Conservation (phyloP, 169 alveolate species). For the Cystoisospora suis region DNA sequence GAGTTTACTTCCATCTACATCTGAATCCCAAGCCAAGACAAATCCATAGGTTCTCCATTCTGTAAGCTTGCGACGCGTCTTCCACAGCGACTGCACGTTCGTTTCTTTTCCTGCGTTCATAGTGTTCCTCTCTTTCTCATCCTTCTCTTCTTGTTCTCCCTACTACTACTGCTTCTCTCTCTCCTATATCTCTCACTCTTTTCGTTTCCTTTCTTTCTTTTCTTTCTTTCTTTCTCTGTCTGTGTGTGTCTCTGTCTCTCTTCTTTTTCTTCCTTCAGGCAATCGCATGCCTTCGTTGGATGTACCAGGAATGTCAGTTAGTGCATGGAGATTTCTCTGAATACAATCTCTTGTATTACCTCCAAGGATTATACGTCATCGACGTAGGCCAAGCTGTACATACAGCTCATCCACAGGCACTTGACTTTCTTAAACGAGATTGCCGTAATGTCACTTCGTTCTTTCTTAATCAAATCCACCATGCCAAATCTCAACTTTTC, state of each 20-base stretch:
- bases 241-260: background rate
- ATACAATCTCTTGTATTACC: conserved; percentile 91
- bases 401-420: conserved; percentile 97
- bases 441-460: conserved; percentile 93
- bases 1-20: no score
- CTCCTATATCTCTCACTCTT: background rate
- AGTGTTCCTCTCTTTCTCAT: background rate
- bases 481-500: background rate
- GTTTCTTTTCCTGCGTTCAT: no score
- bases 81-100: no score
- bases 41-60: no score
- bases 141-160: background rate
- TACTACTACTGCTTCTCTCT: background rate
- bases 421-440: conserved; percentile 97
- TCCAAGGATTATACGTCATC: conserved; percentile 89
- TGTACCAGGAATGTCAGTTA: conserved; percentile 85
- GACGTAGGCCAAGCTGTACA: conserved; percentile 99
- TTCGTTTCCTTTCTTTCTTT: background rate
- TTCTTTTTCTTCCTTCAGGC: conserved; percentile 36
- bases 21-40: no score
- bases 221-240: background rate
- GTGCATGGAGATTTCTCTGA: conserved; percentile 99
- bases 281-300: conserved; percentile 49
- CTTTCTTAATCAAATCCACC: conserved; percentile 81
- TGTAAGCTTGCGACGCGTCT: no score